Evolutionary conservation across 1,284 basidiomycete species (phyloP).

Genomic region (Ganoderma multipileum): DNA sequence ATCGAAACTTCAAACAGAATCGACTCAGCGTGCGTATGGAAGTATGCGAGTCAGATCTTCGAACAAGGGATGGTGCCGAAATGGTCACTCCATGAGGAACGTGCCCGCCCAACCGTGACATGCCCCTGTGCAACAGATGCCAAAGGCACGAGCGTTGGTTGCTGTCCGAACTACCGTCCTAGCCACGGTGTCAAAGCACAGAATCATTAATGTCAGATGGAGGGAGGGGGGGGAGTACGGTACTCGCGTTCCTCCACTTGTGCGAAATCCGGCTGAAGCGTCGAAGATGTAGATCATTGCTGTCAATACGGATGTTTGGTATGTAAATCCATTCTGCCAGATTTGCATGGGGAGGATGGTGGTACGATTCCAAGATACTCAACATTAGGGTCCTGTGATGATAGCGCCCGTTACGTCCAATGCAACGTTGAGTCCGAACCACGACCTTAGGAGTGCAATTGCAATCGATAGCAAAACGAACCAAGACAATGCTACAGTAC

Average conservation of each 20-base stretch:
- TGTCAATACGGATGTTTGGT: background rate
- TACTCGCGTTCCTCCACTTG: background rate
- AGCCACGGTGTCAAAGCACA: too few species aligned
- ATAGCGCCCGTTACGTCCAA: too few species aligned
- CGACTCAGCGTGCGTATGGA: background rate
- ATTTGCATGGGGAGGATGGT: too few species aligned
- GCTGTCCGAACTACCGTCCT: too few species aligned
- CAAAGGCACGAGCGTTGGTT: too few species aligned
- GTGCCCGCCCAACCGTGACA: background rate
- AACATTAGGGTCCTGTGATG: too few species aligned
- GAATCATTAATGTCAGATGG: too few species aligned
- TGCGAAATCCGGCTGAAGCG: background rate
- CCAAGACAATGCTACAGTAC: slow-evolving; percentile 29
- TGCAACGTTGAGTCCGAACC: background rate
- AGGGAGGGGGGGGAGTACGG: too few species aligned
- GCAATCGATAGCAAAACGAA: slow-evolving; percentile 26
- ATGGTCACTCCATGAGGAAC: background rate
- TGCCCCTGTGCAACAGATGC: too few species aligned
- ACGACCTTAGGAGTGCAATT: slow-evolving; percentile 17
- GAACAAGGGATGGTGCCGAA: background rate
- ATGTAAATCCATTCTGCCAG: background rate
- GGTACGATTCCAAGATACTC: too few species aligned
- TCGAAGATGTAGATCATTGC: background rate
- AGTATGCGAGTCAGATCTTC: background rate
- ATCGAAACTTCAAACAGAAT: background rate